Percentiles rank a stretch among this genome's conserved stretches.
These are phyloP conservation scores for Schizochytrium sp. DNA, from an alignment of 108 stramenopile genomes.

Conservation along the genomic window DNA sequence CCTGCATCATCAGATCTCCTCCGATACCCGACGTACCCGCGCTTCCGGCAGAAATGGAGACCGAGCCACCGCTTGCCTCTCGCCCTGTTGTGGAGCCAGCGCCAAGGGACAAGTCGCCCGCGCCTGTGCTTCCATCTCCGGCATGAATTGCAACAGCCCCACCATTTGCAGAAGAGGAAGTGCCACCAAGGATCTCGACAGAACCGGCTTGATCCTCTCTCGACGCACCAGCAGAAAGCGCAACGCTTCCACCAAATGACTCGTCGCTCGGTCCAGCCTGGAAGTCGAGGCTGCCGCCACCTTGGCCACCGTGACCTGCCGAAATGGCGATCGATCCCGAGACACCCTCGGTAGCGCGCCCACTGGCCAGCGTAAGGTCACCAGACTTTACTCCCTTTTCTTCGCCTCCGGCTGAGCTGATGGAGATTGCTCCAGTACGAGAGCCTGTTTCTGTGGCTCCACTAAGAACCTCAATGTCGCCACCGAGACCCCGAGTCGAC, in stretches of 20 bases:
- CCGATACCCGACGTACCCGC: background rate
- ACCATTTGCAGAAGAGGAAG: background rate
- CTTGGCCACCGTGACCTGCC: background rate
- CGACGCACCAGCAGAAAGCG: background rate
- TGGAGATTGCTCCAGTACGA: background rate
- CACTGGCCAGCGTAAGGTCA: background rate
- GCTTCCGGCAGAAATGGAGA: background rate
- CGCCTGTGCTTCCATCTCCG: background rate
- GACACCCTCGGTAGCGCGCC: background rate
- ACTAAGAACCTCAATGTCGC: background rate
- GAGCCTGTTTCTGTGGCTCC: background rate
- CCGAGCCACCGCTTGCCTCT: background rate
- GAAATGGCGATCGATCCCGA: background rate
- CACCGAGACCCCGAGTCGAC: slow-evolving; percentile 4
- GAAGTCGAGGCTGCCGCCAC: background rate
- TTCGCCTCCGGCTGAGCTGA: background rate
- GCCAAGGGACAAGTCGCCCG: background rate
- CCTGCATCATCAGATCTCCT: background rate
- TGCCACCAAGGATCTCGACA: background rate
- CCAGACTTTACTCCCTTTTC: background rate
- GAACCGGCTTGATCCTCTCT: background rate
- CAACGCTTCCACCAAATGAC: background rate
- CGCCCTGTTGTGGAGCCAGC: background rate
- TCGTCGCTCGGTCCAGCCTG: too few species aligned
- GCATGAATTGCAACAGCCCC: background rate